Evolutionary conservation across 1,284 basidiomycete genomes (phyloP).

Genomic region (Cutaneotrichosporon cavernicola): DNA sequence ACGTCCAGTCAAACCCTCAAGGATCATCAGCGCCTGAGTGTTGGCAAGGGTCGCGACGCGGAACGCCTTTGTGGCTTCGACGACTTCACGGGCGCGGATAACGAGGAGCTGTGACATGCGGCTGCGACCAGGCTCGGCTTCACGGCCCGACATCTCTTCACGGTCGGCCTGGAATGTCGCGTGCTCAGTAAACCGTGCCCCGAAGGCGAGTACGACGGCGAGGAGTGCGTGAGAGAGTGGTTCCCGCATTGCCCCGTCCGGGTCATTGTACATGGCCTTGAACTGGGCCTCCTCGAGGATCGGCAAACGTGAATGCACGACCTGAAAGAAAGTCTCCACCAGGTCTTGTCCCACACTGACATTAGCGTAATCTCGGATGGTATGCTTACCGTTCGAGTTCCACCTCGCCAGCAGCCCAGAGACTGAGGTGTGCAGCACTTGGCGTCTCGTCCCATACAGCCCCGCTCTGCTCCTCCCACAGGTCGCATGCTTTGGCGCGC

Average conservation of each 20-base stretch:
- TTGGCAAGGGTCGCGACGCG: constrained; percentile 75
- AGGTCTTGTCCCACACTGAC: constrained; percentile 66
- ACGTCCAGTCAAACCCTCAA: constrained; percentile 45
- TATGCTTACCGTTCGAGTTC: constrained; percentile 30
- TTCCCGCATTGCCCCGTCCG: constrained; percentile 42
- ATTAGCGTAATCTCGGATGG: not conserved
- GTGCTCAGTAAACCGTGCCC: constrained; percentile 86
- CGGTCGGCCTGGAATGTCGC: constrained; percentile 75
- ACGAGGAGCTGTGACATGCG: constrained; percentile 73
- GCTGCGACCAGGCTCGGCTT: constrained; percentile 56
- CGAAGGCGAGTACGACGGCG: constrained; percentile 87
- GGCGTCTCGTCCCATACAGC: constrained; percentile 41
- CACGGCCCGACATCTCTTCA: constrained; percentile 53
- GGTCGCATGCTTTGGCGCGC: constrained; percentile 29
- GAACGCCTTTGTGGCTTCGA: constrained; percentile 79
- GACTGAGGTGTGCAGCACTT: constrained; percentile 32
- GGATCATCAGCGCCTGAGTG: constrained; percentile 54
- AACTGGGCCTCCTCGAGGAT: constrained; percentile 75
- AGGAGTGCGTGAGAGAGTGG: constrained; percentile 70
- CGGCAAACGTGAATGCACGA: constrained; percentile 77
- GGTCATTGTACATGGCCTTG: constrained; percentile 56
- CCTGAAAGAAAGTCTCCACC: constrained; percentile 70
- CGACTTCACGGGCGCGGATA: constrained; percentile 73
- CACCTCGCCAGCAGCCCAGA: constrained; percentile 30
- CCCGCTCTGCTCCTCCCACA: constrained; percentile 45